Evolutionary conservation across 805 yeast species (phyloP).

Genomic region (Teunomyces funiuensis): DNA sequence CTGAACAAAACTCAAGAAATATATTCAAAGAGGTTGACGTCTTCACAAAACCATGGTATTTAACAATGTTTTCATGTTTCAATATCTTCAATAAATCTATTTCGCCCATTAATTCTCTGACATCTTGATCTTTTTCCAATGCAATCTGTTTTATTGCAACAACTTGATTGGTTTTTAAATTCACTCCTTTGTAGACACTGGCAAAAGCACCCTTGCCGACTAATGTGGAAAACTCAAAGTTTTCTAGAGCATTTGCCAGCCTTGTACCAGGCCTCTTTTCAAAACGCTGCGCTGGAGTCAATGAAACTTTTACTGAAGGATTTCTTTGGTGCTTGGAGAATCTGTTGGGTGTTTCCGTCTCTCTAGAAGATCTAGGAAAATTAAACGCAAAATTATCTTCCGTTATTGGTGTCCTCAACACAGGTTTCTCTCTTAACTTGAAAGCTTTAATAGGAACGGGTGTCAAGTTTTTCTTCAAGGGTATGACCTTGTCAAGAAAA

Average conservation of each 20-base stretch:
- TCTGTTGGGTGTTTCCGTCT: not conserved
- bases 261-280: conserved; percentile 44
- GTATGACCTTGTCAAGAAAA: conserved; percentile 13
- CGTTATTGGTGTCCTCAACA: not conserved
- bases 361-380: not conserved
- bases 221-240: conserved; percentile 55
- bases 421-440: conserved; percentile 5
- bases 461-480: not conserved
- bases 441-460: conserved; percentile 3
- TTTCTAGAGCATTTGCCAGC: conserved; percentile 43
- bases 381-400: not conserved
- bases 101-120: conserved; percentile 58
- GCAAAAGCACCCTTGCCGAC: conserved; percentile 94
- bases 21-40: conserved; percentile 53
- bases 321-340: conserved; percentile 17
- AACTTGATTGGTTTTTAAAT: conserved; percentile 60
- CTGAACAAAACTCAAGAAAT: conserved; percentile 59
- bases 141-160: conserved; percentile 80
- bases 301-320: conserved; percentile 38
- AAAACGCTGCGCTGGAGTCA: conserved; percentile 53
- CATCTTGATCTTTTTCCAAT: conserved; percentile 50
- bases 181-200: conserved; percentile 73
- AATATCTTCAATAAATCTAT: conserved; percentile 63
- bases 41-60: conserved; percentile 66
- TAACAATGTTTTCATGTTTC: conserved; percentile 65